phyloP scores from a whole-genome alignment of 805 yeast genomes.

The Deakozyma indianensis region DNA sequence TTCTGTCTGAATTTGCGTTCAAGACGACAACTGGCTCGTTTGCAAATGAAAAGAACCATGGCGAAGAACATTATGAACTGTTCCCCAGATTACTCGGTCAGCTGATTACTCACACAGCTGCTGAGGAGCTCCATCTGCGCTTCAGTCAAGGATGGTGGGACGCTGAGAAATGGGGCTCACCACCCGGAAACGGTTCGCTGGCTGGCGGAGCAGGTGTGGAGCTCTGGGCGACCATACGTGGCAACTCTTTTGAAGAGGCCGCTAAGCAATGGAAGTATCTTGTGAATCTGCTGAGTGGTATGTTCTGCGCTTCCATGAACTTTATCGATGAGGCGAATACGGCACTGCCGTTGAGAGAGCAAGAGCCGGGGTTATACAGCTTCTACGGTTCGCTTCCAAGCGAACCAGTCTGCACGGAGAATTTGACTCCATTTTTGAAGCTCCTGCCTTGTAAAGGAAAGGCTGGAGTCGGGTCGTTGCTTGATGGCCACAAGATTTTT shows the following conservation, averaged over 20 bases:
- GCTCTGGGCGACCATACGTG: constrained; percentile 75
- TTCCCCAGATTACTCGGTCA: constrained; percentile 80
- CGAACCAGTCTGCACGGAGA: constrained; percentile 94
- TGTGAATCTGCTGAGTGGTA: constrained; percentile 68
- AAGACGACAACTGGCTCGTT: constrained; percentile 11
- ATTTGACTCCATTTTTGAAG: constrained; percentile 84
- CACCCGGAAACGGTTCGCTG: constrained; percentile 55
- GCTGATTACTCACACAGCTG: constrained; percentile 45
- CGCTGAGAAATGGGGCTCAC: constrained; percentile 67
- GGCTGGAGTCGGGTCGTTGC: constrained; percentile 69
- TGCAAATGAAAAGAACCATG: background rate
- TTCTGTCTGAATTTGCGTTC: constrained; percentile 61
- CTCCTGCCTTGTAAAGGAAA: constrained; percentile 84
- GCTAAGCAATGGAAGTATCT: constrained; percentile 53
- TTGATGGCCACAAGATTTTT: constrained; percentile 77
- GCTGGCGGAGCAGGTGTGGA: constrained; percentile 96
- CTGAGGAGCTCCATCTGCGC: constrained; percentile 67
- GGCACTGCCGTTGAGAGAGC: constrained; percentile 37
- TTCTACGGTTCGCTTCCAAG: constrained; percentile 82
- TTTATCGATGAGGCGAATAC: constrained; percentile 72
- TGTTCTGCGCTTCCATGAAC: constrained; percentile 89
- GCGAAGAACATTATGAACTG: constrained; percentile 15
- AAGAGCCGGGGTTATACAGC: constrained; percentile 23
- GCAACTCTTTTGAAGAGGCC: constrained; percentile 39
- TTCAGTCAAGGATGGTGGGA: constrained; percentile 97